Evolutionary conservation across 2,329 filamentous ascomycete genomes (phyloP).

Genomic region (Epichloe uncinata): DNA sequence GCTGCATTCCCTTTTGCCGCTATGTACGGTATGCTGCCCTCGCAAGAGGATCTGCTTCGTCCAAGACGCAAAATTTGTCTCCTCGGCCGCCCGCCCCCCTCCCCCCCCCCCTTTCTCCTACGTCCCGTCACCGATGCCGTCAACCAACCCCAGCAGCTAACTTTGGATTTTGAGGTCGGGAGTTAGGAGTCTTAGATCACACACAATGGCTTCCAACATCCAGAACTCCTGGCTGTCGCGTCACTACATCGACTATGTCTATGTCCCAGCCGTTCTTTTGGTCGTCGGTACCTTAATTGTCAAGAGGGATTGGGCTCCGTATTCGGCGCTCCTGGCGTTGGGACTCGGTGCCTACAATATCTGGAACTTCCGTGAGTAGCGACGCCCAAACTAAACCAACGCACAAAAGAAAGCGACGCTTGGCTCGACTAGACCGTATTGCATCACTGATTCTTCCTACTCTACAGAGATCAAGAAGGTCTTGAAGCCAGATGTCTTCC

Average conservation of each 20-base stretch:
- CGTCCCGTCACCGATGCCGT: not conserved
- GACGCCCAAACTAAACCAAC: not conserved
- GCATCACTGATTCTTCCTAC: constrained; percentile 5
- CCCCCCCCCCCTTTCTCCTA: not conserved
- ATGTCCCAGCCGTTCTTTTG: constrained; percentile 69
- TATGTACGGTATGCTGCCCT: not conserved
- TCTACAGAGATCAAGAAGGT: constrained; percentile 59
- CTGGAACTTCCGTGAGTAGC: constrained; percentile 51
- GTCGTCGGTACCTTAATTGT: constrained; percentile 63
- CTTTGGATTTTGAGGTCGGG: not conserved
- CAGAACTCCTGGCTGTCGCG: constrained; percentile 31
- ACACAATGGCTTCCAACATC: constrained; percentile 14
- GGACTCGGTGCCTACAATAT: constrained; percentile 59
- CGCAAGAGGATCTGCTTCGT: not conserved
- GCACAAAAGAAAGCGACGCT: not conserved
- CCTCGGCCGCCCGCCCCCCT: not conserved
- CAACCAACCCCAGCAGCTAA: not conserved
- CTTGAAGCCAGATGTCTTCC: constrained; percentile 76
- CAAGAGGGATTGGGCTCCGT: constrained; percentile 64
- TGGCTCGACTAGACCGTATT: not conserved
- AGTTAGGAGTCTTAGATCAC: not conserved
- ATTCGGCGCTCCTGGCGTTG: constrained; percentile 53
- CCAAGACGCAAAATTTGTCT: not conserved
- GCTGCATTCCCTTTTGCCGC: not conserved
- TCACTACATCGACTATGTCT: constrained; percentile 64